phyloP scores from a whole-genome alignment of 768 basidiomycete species.

The Termitomyces sp. region DNA sequence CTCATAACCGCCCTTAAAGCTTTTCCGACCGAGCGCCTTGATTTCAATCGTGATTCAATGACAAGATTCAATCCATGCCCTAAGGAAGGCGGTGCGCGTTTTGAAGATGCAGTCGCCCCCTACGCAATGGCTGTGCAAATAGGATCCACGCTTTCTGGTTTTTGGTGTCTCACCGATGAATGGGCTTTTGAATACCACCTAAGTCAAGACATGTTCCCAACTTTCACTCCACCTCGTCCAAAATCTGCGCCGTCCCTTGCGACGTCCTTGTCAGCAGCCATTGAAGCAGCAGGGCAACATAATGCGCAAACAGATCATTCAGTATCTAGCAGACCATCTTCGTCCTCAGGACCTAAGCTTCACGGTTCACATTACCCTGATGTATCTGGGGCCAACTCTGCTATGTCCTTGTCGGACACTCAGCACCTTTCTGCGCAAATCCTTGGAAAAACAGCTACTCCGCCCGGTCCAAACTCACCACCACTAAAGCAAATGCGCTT shows the following conservation, averaged over 20 bases:
- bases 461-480: conserved; percentile 10
- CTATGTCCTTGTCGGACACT: conserved; percentile 17
- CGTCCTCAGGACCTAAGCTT: neutral
- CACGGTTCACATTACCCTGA: conserved; percentile 3
- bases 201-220: conserved; percentile 18
- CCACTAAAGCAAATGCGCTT: conserved; percentile 46
- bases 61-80: conserved; percentile 50
- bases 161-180: conserved; percentile 71
- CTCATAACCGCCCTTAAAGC: conserved; percentile 45
- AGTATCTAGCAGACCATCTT: neutral
- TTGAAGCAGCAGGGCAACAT: conserved; percentile 39
- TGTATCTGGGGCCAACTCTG: conserved; percentile 14
- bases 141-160: conserved; percentile 52
- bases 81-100: conserved; percentile 23
- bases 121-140: conserved; percentile 72
- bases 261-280: conserved; percentile 34
- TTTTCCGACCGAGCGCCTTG: conserved; percentile 35
- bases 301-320: conserved; percentile 24
- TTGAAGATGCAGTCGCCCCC: conserved; percentile 51
- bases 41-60: conserved; percentile 34
- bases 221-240: conserved; percentile 12
- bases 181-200: conserved; percentile 55
- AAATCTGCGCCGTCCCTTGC: conserved; percentile 10
- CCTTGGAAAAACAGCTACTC: conserved; percentile 17
- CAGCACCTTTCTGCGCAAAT: conserved; percentile 19